phyloP scores from a whole-genome alignment of 805 yeast genomes.

The Schwanniomyces pseudopolymorphus region DNA sequence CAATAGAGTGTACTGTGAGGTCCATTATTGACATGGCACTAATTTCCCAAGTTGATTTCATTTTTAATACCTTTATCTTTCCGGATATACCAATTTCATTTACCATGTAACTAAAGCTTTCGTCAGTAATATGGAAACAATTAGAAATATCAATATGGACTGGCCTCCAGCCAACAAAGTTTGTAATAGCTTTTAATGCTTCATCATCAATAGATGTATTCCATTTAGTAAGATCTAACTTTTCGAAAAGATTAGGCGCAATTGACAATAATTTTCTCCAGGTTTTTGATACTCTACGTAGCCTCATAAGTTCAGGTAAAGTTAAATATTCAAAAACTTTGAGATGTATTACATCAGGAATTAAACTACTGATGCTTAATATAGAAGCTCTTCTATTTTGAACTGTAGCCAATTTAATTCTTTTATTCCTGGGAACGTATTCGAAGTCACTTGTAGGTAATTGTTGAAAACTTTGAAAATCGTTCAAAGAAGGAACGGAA shows the following conservation, averaged over 20 bases:
- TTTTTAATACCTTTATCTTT: slow-evolving; percentile 50
- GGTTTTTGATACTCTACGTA: slow-evolving; percentile 57
- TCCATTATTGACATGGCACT: slow-evolving; percentile 84
- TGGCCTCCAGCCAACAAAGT: slow-evolving; percentile 72
- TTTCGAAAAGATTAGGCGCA: slow-evolving; percentile 52
- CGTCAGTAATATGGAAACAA: slow-evolving; percentile 77
- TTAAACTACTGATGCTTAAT: slow-evolving; percentile 50
- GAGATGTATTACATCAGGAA: slow-evolving; percentile 61
- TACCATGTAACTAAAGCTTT: slow-evolving; percentile 68
- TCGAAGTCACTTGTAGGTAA: slow-evolving; percentile 32
- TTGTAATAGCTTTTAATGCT: slow-evolving; percentile 56
- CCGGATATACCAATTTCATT: slow-evolving; percentile 72
- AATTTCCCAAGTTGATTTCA: slow-evolving; percentile 76
- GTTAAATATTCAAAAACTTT: slow-evolving; percentile 52
- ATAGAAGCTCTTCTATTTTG: slow-evolving; percentile 58
- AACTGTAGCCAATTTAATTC: slow-evolving; percentile 48
- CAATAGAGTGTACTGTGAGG: slow-evolving; percentile 63
- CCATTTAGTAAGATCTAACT: slow-evolving; percentile 61
- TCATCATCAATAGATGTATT: slow-evolving; percentile 60
- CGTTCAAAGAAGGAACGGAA: slow-evolving; percentile 28
- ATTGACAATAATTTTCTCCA: slow-evolving; percentile 67
- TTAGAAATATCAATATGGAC: slow-evolving; percentile 59
- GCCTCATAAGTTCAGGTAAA: slow-evolving; percentile 59
- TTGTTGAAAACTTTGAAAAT: slow-evolving; percentile 23
- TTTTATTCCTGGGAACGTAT: slow-evolving; percentile 54